phyloP scores from a whole-genome alignment of 2,329 filamentous ascomycete species.

The Parasarocladium wereldwijsianum region DNA sequence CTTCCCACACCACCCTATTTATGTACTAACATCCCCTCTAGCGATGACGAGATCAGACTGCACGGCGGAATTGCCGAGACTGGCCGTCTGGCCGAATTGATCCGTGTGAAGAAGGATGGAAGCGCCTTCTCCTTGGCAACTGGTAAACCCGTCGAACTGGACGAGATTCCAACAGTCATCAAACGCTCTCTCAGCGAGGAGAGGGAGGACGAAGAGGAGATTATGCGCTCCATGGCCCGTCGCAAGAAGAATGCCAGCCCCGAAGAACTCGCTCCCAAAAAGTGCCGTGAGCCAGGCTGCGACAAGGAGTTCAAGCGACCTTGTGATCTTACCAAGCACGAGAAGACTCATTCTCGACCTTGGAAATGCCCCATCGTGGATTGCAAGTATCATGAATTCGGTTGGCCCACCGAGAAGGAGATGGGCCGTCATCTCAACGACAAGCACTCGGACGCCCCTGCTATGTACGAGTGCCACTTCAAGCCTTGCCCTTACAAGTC shows the following conservation, averaged over 20 bases:
- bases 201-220: slow-evolving; percentile 64
- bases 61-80: slow-evolving; percentile 70
- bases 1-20: slow-evolving; percentile 14
- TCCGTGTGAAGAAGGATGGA: slow-evolving; percentile 67
- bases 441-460: slow-evolving; percentile 72
- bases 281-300: slow-evolving; percentile 62
- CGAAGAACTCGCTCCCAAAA: slow-evolving; percentile 67
- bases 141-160: slow-evolving; percentile 45
- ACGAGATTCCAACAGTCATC: slow-evolving; percentile 35
- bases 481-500: slow-evolving; percentile 82
- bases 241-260: slow-evolving; percentile 85
- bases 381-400: slow-evolving; percentile 82
- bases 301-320: slow-evolving; percentile 89
- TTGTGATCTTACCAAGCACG: slow-evolving; percentile 96
- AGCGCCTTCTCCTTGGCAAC: slow-evolving; percentile 67
- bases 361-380: slow-evolving; percentile 76
- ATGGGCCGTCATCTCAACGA: slow-evolving; percentile 92
- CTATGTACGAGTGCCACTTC: slow-evolving; percentile 72
- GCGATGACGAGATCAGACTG: slow-evolving; percentile 57
- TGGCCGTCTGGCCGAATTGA: slow-evolving; percentile 70
- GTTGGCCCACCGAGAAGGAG: slow-evolving; percentile 97
- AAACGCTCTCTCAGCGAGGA: slow-evolving; percentile 56
- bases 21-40: slow-evolving; percentile 16
- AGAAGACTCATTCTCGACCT: slow-evolving; percentile 92
- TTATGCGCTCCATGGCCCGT: slow-evolving; percentile 85